Evolutionary conservation across 2,329 filamentous ascomycete genomes (phyloP).

Genomic region (Penicillium sumatraense): DNA sequence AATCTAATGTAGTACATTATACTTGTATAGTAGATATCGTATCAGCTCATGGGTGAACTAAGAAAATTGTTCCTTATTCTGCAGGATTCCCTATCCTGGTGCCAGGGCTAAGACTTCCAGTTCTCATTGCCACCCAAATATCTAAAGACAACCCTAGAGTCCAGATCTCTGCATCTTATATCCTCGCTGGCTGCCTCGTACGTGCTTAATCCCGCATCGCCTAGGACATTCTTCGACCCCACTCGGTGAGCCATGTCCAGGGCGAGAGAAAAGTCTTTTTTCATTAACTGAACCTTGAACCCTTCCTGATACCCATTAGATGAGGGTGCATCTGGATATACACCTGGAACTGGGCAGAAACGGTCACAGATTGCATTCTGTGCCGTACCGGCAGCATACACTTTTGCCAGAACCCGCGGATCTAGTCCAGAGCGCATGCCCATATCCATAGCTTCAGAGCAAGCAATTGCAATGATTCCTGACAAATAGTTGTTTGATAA

Average conservation of each 20-base stretch:
- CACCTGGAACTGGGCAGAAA: conserved; percentile 57
- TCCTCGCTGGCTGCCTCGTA: conserved; percentile 60
- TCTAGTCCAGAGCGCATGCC: conserved; percentile 63
- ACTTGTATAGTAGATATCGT: too few relatives aligned
- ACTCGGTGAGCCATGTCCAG: conserved; percentile 60
- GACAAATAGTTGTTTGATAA: conserved; percentile 66
- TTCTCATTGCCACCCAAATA: conserved; percentile 60
- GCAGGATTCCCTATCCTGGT: too few relatives aligned
- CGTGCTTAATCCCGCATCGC: conserved; percentile 54
- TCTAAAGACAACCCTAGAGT: conserved; percentile 63
- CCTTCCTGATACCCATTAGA: conserved; percentile 58
- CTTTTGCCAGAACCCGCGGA: conserved; percentile 56
- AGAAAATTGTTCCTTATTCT: too few relatives aligned
- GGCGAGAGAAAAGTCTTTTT: conserved; percentile 62
- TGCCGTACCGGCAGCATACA: conserved; percentile 58
- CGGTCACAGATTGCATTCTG: conserved; percentile 58
- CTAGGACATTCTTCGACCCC: conserved; percentile 56
- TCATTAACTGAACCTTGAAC: conserved; percentile 65
- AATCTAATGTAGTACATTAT: too few relatives aligned
- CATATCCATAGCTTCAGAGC: conserved; percentile 64
- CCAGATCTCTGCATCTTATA: conserved; percentile 56
- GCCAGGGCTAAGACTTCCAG: conserved; percentile 46
- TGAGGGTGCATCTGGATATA: conserved; percentile 54
- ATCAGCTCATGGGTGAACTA: too few relatives aligned
- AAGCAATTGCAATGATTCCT: conserved; percentile 63